Evolutionary conservation across 2,329 filamentous ascomycete genomes (phyloP), one percentile per base, ranked within the genome.

Genomic region (Apiospora phragmitis): DNA sequence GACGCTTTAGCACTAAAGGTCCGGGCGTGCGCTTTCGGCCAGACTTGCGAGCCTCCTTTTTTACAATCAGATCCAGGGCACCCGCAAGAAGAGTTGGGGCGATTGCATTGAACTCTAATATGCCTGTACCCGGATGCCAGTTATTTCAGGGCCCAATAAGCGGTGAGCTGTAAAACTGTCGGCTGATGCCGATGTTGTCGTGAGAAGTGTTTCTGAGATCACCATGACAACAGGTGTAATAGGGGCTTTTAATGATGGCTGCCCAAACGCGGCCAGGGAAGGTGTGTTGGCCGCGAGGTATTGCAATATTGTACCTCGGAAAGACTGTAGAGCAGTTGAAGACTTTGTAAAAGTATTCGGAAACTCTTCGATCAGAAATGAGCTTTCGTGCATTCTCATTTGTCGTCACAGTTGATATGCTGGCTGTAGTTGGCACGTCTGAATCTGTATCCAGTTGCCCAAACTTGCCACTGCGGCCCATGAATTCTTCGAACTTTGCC

Each of bases 111-210:
- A 98, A 99, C 74, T 97, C 95, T 73, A 99, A 94, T 6, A 93
- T 85, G 11, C 89, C 90, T 2, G 94, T 91, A 18, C 91, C 91
- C 0, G 93, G 91, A 80, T 98, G 94, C 55, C 92, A 18, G 94
- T 86, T 59, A 99, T 93, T 73, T 96, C 93, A 0, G 94, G 92
- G 0, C 97, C 96, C 3, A 99, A 88, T 24, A 99, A 83, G 32
- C 95, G 90, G 82, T 98, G 94, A 0, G 94, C 94, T 0, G 96
- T 99, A 77, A 98, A 94, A 80, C 93, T 98, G 78, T 98, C 95
- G 16, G 94, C 91, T 12, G 93, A 91, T 1, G 94, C 92, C 3
- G 93, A 95, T 9, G 91, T 94, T 1, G 94, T 96, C 0, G 93
- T 95, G 21, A 97, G 83, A 18, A 97, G 85, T 0, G 94, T 97